A percentile compares a stretch with the other conserved stretches of the same genome.
Conservation (phyloP, 495 filamentous ascomycete genomes). For the Amorphotheca resinae region DNA sequence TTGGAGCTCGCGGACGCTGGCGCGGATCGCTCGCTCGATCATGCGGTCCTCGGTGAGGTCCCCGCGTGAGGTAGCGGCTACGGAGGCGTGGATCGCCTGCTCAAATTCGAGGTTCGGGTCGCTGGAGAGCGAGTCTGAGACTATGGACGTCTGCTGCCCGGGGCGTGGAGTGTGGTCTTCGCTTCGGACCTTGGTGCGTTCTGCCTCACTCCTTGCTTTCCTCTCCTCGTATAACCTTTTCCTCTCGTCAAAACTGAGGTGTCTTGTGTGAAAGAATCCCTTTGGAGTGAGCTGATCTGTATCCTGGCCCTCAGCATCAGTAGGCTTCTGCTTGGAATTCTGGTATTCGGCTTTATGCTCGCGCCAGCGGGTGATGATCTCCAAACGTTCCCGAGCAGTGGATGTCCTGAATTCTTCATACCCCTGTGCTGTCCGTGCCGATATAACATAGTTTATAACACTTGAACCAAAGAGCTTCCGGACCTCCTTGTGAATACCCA, state of each 20-base stretch:
- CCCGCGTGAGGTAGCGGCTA: slow-evolving; percentile 54
- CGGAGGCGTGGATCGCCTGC: slow-evolving; percentile 52
- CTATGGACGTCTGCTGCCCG: slow-evolving; percentile 1
- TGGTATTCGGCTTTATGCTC: slow-evolving; percentile 39
- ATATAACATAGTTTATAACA: slow-evolving; percentile 58
- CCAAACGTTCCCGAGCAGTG: slow-evolving; percentile 39
- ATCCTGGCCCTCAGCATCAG: slow-evolving; percentile 10
- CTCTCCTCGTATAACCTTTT: slow-evolving; percentile 39
- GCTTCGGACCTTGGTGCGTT: slow-evolving; percentile 16
- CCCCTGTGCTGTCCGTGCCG: slow-evolving; percentile 60
- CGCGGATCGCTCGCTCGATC: slow-evolving; percentile 57
- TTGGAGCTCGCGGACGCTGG: slow-evolving; percentile 50
- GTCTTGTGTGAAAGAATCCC: slow-evolving; percentile 30
- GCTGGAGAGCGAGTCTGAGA: slow-evolving; percentile 6
- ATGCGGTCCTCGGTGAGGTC: slow-evolving; percentile 51
- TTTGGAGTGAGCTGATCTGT: slow-evolving; percentile 20
- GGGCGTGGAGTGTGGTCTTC: slow-evolving; percentile 9
- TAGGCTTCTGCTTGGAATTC: slow-evolving; percentile 12
- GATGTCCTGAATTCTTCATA: slow-evolving; percentile 42
- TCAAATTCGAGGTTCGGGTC: slow-evolving; percentile 45
- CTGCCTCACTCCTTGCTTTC: slow-evolving; percentile 17
- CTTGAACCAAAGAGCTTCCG: slow-evolving; percentile 48
- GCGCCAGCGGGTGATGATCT: slow-evolving; percentile 47
- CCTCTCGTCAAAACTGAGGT: slow-evolving; percentile 29
- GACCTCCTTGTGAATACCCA: slow-evolving; percentile 63